A percentile compares a stretch with the other conserved stretches of the same genome.
These are phyloP conservation scores for Erythrobasidium hasegawianum DNA, from an alignment of 1,284 basidiomycete genomes.

Conservation along the genomic window DNA sequence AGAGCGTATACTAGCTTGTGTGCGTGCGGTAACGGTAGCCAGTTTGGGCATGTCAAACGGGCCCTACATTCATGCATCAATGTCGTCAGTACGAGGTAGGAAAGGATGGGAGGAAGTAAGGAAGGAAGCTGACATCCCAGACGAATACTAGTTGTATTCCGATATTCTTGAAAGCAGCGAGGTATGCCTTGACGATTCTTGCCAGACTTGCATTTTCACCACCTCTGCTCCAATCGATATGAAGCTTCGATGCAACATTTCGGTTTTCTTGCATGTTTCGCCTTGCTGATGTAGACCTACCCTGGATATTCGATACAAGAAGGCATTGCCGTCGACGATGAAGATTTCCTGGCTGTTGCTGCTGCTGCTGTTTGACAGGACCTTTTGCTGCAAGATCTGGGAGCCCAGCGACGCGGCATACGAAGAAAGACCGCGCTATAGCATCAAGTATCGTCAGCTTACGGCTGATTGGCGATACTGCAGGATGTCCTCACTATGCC, in stretches of 20 bases:
- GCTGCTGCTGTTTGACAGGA: too few species aligned
- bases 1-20: slow-evolving; percentile 9
- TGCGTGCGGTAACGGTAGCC: slow-evolving; percentile 13
- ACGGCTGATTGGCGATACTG: too few species aligned
- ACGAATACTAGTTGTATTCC: slow-evolving; percentile 20
- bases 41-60: slow-evolving; percentile 19
- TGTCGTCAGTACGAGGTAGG: not conserved
- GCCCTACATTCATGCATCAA: slow-evolving; percentile 4
- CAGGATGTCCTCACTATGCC: too few species aligned
- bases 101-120: not conserved
- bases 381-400: too few species aligned
- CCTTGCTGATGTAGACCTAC: not conserved
- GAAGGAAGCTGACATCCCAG: slow-evolving; percentile 23
- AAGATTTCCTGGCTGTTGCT: not conserved
- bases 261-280: not conserved
- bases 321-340: slow-evolving; percentile 28
- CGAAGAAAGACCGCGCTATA: too few species aligned
- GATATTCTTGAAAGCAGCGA: slow-evolving; percentile 14
- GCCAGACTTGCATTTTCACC: slow-evolving; percentile 13
- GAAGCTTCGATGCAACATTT: not conserved
- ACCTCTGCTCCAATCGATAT: slow-evolving; percentile 27
- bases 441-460: too few species aligned
- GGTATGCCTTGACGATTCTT: slow-evolving; percentile 11
- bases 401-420: too few species aligned
- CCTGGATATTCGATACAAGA: slow-evolving; percentile 18